Percentiles rank a stretch among this genome's conserved stretches.
phyloP scores from a whole-genome alignment of 129 eudicot genomes.

The Saussurea involucrata region DNA sequence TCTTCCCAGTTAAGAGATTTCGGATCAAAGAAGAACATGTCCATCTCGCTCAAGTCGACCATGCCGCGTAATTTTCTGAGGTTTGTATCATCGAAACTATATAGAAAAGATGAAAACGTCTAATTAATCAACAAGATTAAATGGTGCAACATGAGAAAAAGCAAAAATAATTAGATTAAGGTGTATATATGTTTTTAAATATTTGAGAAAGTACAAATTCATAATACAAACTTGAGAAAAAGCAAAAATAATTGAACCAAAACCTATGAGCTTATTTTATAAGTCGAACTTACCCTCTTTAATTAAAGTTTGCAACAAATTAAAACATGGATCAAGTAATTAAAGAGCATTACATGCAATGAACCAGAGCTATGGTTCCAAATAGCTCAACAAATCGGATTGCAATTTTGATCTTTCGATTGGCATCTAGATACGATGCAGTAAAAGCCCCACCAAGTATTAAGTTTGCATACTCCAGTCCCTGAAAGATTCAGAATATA shows the following conservation, averaged over 20 bases:
- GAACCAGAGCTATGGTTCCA: slow-evolving; percentile 4
- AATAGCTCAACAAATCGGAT: slow-evolving; percentile 16
- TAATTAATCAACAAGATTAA: neutral
- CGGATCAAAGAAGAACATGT: slow-evolving; percentile 14
- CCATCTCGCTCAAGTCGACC: slow-evolving; percentile 11
- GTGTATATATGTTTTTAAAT: too few relatives aligned
- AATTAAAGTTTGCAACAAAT: neutral
- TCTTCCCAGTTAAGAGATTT: slow-evolving; percentile 31
- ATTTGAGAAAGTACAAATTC: too few relatives aligned
- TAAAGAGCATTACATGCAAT: neutral
- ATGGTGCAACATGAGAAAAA: too few relatives aligned
- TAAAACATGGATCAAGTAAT: neutral
- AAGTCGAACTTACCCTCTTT: neutral
- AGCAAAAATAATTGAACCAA: too few relatives aligned
- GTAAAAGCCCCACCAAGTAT: neutral
- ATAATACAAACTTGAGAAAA: too few relatives aligned
- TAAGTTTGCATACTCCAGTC: slow-evolving; percentile 5
- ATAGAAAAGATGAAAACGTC: neutral
- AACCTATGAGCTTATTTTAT: neutral
- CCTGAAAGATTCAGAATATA: neutral
- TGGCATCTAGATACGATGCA: neutral
- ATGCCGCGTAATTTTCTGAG: slow-evolving; percentile 3
- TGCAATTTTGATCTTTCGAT: neutral
- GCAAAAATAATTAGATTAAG: too few relatives aligned
- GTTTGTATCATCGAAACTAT: slow-evolving; percentile 26